phyloP scores from a whole-genome alignment of 441 rosid species.

The Flueggea neowawraea region DNA sequence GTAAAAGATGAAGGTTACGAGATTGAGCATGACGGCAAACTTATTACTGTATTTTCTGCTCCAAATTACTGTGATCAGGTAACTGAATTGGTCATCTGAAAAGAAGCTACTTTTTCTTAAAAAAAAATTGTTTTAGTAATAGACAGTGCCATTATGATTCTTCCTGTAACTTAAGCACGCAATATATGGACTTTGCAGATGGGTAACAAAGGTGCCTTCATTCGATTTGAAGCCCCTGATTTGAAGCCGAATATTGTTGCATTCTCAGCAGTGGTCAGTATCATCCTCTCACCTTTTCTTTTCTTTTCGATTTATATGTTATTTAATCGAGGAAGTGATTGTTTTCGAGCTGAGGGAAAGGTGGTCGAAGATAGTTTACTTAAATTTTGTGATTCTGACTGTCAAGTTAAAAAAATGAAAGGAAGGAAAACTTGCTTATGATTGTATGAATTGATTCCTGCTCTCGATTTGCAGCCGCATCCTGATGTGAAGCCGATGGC shows the following conservation, averaged over 20 bases:
- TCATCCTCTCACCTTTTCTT: not conserved
- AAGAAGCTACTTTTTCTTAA: not conserved
- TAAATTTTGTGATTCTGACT: no score
- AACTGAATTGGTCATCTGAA: slow-evolving; percentile 12
- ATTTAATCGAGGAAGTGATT: no score
- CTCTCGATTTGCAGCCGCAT: slow-evolving; percentile 62
- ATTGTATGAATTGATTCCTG: not conserved
- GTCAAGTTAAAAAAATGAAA: no score
- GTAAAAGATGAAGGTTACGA: slow-evolving; percentile 99
- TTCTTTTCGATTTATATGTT: no score
- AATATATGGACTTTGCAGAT: slow-evolving; percentile 46
- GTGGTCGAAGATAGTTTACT: no score
- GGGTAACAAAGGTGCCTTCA: slow-evolving; percentile 99
- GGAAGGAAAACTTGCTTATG: not conserved
- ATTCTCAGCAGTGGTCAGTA: slow-evolving; percentile 93
- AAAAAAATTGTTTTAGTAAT: no score
- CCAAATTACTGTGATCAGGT: slow-evolving; percentile 99
- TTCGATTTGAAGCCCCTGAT: slow-evolving; percentile 88
- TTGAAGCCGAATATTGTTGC: slow-evolving; percentile 71
- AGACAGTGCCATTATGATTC: not conserved
- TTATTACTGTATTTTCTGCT: slow-evolving; percentile 96
- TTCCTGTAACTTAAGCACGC: slow-evolving; percentile 6
- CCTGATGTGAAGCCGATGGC: slow-evolving; percentile 99
- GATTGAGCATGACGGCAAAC: slow-evolving; percentile 96
- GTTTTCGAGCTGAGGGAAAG: no score